Conservation (phyloP, 2,329 filamentous ascomycete genomes). For the Chrysoporthe cubensis region DNA sequence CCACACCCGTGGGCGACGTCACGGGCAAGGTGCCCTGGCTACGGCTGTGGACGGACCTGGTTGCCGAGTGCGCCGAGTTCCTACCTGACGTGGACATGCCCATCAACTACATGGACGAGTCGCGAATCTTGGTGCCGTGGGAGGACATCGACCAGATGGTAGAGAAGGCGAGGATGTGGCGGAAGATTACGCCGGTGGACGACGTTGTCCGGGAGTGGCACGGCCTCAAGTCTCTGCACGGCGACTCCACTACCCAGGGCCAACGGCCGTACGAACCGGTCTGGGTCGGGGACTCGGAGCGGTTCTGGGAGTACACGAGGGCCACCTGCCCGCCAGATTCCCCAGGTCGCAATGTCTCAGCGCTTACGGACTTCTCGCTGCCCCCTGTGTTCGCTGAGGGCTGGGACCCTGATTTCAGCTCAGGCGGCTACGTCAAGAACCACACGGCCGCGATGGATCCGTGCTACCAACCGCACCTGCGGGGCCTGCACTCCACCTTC, state of each 20-base stretch:
- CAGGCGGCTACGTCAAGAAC: slow-evolving; percentile 56
- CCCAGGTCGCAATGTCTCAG: slow-evolving; percentile 46
- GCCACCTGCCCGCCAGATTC: slow-evolving; percentile 61
- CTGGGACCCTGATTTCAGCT: slow-evolving; percentile 36
- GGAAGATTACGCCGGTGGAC: slow-evolving; percentile 47
- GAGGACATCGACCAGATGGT: slow-evolving; percentile 58
- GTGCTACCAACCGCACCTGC: slow-evolving; percentile 56
- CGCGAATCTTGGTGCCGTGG: slow-evolving; percentile 63
- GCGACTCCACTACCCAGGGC: slow-evolving; percentile 32
- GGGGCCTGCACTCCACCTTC: slow-evolving; percentile 56
- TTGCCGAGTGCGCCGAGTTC: slow-evolving; percentile 54
- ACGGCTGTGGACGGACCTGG: slow-evolving; percentile 52
- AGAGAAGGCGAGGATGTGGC: slow-evolving; percentile 48
- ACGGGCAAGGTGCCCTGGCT: slow-evolving; percentile 49
- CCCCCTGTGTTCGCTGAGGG: slow-evolving; percentile 30
- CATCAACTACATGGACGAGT: slow-evolving; percentile 67
- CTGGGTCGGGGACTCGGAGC: slow-evolving; percentile 51
- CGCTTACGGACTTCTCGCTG: slow-evolving; percentile 42
- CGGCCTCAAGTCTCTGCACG: slow-evolving; percentile 44
- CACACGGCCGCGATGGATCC: slow-evolving; percentile 59
- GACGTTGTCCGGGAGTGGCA: slow-evolving; percentile 50
- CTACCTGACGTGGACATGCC: slow-evolving; percentile 70
- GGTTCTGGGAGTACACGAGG: slow-evolving; percentile 63
- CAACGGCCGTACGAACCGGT: slow-evolving; percentile 45
- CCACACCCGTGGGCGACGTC: slow-evolving; percentile 44